Evolutionary conservation across 139 green algal genomes (phyloP).

Genomic region (Chlamydomonas incerta): DNA sequence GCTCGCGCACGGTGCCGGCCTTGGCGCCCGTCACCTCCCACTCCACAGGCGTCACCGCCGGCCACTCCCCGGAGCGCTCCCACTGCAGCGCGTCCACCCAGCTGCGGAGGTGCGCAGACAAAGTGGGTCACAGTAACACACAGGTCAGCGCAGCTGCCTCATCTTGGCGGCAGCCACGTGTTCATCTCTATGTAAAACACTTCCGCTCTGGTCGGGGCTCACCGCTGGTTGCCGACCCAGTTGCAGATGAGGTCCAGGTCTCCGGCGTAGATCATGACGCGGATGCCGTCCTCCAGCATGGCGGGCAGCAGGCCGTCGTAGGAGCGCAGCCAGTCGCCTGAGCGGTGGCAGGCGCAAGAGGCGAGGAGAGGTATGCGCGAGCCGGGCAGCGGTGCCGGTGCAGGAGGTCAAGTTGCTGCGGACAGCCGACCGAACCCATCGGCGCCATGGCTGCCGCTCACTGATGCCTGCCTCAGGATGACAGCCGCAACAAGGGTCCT

Average conservation of each 20-base stretch:
- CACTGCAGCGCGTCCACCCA: conserved; percentile 83
- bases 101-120: conserved; percentile 2
- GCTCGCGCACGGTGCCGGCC: conserved; percentile 67
- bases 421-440: too few relatives aligned
- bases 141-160: too few relatives aligned
- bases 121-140: not conserved
- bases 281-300: conserved; percentile 81
- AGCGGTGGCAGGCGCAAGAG: not conserved
- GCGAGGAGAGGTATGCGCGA: not conserved
- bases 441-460: too few relatives aligned
- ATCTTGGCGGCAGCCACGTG: too few relatives aligned
- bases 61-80: conserved; percentile 55
- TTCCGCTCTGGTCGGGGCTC: too few relatives aligned
- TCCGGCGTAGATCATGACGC: conserved; percentile 85
- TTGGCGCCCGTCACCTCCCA: conserved; percentile 67
- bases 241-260: conserved; percentile 90
- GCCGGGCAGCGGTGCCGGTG: too few relatives aligned
- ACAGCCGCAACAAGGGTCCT: too few relatives aligned
- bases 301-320: conserved; percentile 71
- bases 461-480: too few relatives aligned
- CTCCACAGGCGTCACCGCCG: conserved; percentile 54
- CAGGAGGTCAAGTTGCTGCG: too few relatives aligned
- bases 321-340: conserved; percentile 71
- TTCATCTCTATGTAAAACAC: too few relatives aligned
- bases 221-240: conserved; percentile 66